Evolutionary conservation across 2,329 filamentous ascomycete genomes (phyloP), one percentile per base, ranked within the genome.

Genomic region (Mycosphaerella sp.): DNA sequence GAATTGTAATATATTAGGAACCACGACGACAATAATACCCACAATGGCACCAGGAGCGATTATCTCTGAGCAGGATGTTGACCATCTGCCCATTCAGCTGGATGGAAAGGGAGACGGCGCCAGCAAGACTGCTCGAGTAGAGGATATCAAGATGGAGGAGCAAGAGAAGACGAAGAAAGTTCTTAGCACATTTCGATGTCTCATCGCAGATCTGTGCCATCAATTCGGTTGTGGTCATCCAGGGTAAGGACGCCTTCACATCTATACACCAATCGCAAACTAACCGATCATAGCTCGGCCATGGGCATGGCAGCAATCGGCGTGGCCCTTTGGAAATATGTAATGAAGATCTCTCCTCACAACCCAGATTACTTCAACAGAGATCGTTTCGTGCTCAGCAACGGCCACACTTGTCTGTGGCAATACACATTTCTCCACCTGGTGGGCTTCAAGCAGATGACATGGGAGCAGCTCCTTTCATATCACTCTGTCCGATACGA

Each of bases 211-310:
- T 63, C 68, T 87, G 2, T 86, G 82, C 60, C 76, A 86, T 64
- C 82, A 86, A 57, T 87, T 85, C 67, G 79, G 79, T 55, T 82
- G 82, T 32, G 84, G 84, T 0, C 84, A 86, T 62, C 83, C 82
- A 14, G 83, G 82, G 78, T 82, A 71, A 59, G 73, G 10, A 27
- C 8, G 6, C 14, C 25, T 32, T 17, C 4, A 16, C 5, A 14
- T 27, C 7, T 14, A 3, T 6, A 28, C 8, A 14, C 8, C 10
- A 4, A 35, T 13, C 16, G 7, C 3, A 41, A 18, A 21, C 53
- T 62, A 34, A 62, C 41, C 8, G 16, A 0, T 1, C 27, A 9
- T 37, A 77, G 75, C 52, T 73, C 74, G 49, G 78, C 77, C 14
- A 81, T 82, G 64, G 78, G 79, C 34, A 82, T 82, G 70, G 79